A percentile compares a stretch with the other conserved stretches of the same genome.
Evolutionary conservation across 2,329 filamentous ascomycete species (phyloP).

Genomic region (Aspergillus arachidicola): DNA sequence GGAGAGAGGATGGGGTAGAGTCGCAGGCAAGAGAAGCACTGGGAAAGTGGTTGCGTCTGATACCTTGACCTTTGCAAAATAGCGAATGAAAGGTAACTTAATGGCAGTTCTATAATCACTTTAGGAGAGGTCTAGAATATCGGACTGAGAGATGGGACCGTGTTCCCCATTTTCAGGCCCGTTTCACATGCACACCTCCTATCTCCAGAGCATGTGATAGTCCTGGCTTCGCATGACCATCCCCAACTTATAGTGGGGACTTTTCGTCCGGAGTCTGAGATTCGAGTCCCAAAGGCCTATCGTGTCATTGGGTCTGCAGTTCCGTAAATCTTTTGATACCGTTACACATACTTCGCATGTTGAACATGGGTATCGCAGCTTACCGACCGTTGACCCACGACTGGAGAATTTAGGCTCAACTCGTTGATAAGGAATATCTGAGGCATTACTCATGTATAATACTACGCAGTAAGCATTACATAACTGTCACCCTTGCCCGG

Average conservation of each 20-base stretch:
- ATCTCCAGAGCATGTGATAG: not conserved
- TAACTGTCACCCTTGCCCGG: not conserved
- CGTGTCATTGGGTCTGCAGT: not conserved
- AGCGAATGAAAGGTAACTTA: not conserved
- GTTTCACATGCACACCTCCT: not conserved
- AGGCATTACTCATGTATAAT: not conserved
- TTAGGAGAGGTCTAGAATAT: not conserved
- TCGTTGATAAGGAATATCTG: not conserved
- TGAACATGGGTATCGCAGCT: too few relatives aligned
- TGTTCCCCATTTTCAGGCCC: not conserved
- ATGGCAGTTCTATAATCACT: not conserved
- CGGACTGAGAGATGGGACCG: not conserved
- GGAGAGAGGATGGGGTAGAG: slow-evolving; percentile 58
- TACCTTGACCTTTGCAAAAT: slow-evolving; percentile 10
- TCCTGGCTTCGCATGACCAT: not conserved
- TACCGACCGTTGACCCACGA: not conserved
- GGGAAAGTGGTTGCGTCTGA: slow-evolving; percentile 41
- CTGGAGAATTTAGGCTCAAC: not conserved
- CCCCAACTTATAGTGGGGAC: not conserved
- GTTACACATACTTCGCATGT: not conserved
- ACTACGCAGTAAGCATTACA: not conserved
- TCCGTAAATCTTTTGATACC: not conserved
- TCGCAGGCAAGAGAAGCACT: slow-evolving; percentile 42
- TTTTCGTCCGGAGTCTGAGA: not conserved
- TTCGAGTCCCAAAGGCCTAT: not conserved